Evolutionary conservation across 108 stramenopile genomes (phyloP).

Genomic region (Nannochloropsis salina): DNA sequence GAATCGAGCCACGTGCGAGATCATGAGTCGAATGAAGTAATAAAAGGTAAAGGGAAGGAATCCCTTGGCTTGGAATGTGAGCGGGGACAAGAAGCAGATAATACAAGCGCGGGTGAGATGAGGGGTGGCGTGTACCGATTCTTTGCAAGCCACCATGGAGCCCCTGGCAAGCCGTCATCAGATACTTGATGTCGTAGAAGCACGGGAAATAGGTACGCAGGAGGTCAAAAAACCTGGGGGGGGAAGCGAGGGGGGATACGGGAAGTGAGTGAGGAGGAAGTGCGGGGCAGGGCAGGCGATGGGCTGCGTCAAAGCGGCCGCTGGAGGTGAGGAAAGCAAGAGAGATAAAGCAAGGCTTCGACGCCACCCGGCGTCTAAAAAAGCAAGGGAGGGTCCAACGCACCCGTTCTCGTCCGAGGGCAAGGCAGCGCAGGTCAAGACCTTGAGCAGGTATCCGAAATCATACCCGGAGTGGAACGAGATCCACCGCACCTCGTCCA

Average conservation of each 20-base stretch:
- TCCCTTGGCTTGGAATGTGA: not conserved
- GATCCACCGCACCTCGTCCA: conserved; percentile 91
- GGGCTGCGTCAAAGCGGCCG: not conserved
- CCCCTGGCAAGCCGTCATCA: conserved; percentile 82
- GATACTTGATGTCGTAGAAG: conserved; percentile 96
- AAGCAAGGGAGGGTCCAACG: not conserved
- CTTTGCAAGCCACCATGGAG: conserved; percentile 80
- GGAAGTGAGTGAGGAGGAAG: not conserved
- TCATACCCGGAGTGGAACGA: conserved; percentile 97
- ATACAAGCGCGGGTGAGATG: not conserved
- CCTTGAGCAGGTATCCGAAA: conserved; percentile 91
- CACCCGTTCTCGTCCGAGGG: conserved; percentile 40
- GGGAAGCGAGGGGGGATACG: not conserved
- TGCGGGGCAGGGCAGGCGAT: not conserved
- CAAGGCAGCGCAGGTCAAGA: conserved; percentile 59
- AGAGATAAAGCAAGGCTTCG: not conserved
- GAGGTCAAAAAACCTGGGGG: conserved; percentile 74
- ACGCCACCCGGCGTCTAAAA: not conserved
- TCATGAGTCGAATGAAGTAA: not conserved
- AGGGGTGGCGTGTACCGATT: conserved; percentile 26
- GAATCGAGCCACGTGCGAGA: not conserved
- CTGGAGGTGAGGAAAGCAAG: not conserved
- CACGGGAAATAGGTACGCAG: conserved; percentile 91
- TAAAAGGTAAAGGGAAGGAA: not conserved
- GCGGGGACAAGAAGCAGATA: not conserved